phyloP scores from a whole-genome alignment of 2,329 filamentous ascomycete species.

The Hypomyces rosellus region DNA sequence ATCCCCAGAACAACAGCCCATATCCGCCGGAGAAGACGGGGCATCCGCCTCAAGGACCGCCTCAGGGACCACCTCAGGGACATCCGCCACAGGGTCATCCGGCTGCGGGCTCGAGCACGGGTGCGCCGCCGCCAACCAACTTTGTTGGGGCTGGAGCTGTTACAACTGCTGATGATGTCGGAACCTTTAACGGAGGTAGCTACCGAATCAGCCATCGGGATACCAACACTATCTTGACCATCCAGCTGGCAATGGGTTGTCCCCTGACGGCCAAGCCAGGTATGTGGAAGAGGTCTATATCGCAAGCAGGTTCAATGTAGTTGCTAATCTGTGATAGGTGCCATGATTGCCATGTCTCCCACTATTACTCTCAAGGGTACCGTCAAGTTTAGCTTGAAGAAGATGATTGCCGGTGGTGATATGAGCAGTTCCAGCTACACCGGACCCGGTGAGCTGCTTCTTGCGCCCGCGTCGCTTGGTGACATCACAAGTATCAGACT shows the following conservation, averaged over 20 bases:
- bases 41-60: slow-evolving; percentile 1
- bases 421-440: slow-evolving; percentile 74
- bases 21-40: slow-evolving; percentile 6
- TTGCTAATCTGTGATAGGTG: slow-evolving; percentile 42
- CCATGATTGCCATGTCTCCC: slow-evolving; percentile 93
- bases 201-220: slow-evolving; percentile 91
- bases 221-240: slow-evolving; percentile 79
- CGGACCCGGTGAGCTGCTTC: slow-evolving; percentile 82
- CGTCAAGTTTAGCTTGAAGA: slow-evolving; percentile 85
- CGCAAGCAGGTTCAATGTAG: too few species aligned
- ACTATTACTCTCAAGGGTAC: slow-evolving; percentile 76
- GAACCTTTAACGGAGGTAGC: slow-evolving; percentile 94
- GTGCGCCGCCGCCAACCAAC: slow-evolving; percentile 41
- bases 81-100: neutral
- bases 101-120: slow-evolving; percentile 29
- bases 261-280: slow-evolving; percentile 75
- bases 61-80: neutral
- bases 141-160: slow-evolving; percentile 58
- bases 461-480: slow-evolving; percentile 73
- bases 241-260: slow-evolving; percentile 85
- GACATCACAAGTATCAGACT: slow-evolving; percentile 80
- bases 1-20: slow-evolving; percentile 22
- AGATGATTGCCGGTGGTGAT: slow-evolving; percentile 76
- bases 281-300: slow-evolving; percentile 21
- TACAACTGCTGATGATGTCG: slow-evolving; percentile 71